Evolutionary conservation across 2,329 filamentous ascomycete species (phyloP), one percentile per base, ranked within the genome.

Genomic region (Colletotrichum magnum): DNA sequence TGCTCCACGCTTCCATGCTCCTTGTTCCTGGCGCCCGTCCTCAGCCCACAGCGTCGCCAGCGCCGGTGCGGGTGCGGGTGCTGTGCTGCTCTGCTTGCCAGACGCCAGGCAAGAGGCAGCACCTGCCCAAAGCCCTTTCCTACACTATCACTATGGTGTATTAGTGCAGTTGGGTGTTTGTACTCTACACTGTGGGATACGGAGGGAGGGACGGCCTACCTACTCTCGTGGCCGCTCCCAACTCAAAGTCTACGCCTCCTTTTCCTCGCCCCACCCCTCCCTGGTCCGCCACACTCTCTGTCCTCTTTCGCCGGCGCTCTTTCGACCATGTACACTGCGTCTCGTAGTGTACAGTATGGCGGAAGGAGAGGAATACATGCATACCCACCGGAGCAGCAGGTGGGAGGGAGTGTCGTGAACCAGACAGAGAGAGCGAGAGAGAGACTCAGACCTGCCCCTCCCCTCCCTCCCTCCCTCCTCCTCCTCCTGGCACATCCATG

Each of bases 1-100:
- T 43, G 66, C 66, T 66, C 61, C 32, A 36, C 5, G 32, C 32
- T 36, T 36, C 32, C 50, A 65, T 66, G 61, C 62, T 67, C 67
- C 62, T 69, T 59, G 67, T 61, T 66, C 67, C 66, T 68, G 66
- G 66, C 54, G 43, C 62, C 59, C 54, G 66, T 59, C 66, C 61
- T 53, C 53, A 57, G 48, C 57, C 62, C 62, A 66, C 57, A 32
- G 15, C n/a, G 47, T 50, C 47, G 47, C 13, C 56, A 65, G 54
- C 66, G 66, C 61, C 36, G 12, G 41, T 15, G 53, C 45, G 45
- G 47, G 56, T 47, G 56, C 58, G 45, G 53, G 50, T 62, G 58
- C 58, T 61, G n/a, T 24, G 41, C 41, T 43, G 41, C 10, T 36
- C 32, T 43, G 41, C 10, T 36, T 10, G 10, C 32, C 32, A 43